Evolutionary conservation across 768 basidiomycete species (phyloP).

Genomic region (Suillus subaureus): DNA sequence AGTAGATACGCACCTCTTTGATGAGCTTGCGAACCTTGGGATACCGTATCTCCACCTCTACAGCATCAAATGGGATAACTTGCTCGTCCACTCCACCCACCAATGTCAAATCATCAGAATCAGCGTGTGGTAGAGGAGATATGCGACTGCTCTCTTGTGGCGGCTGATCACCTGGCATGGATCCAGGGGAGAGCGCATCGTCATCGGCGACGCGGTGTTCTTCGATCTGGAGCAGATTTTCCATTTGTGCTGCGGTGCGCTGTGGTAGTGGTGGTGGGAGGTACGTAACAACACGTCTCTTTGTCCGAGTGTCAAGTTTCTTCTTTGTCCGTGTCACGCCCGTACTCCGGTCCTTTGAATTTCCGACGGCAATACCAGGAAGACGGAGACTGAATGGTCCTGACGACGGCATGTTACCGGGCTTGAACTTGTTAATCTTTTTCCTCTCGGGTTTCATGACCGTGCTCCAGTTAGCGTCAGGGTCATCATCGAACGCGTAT

Average conservation of each 20-base stretch:
- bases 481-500: conserved; percentile 26
- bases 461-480: conserved; percentile 19
- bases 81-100: conserved; percentile 24
- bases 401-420: conserved; percentile 17
- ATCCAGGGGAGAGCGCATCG: background rate
- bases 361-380: conserved; percentile 12
- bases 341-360: background rate
- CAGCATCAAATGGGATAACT: conserved; percentile 17
- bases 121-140: conserved; percentile 15
- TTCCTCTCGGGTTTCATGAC: conserved; percentile 10
- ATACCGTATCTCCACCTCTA: conserved; percentile 23
- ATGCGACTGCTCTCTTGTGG: conserved; percentile 2
- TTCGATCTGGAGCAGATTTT: background rate
- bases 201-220: background rate
- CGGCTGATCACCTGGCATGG: background rate
- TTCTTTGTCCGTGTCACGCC: conserved; percentile 1
- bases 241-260: background rate
- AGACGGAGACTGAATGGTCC: conserved; percentile 26
- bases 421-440: background rate
- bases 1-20: conserved; percentile 27
- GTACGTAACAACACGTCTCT: conserved; percentile 30
- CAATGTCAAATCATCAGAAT: conserved; percentile 30
- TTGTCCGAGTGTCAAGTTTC: background rate
- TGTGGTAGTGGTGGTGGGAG: conserved; percentile 25
- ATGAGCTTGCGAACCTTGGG: conserved; percentile 18